A percentile compares a stretch with the other conserved stretches of the same genome.
These are phyloP conservation scores for Viridothelium virens DNA, from an alignment of 495 filamentous ascomycete genomes.

Conservation along the genomic window DNA sequence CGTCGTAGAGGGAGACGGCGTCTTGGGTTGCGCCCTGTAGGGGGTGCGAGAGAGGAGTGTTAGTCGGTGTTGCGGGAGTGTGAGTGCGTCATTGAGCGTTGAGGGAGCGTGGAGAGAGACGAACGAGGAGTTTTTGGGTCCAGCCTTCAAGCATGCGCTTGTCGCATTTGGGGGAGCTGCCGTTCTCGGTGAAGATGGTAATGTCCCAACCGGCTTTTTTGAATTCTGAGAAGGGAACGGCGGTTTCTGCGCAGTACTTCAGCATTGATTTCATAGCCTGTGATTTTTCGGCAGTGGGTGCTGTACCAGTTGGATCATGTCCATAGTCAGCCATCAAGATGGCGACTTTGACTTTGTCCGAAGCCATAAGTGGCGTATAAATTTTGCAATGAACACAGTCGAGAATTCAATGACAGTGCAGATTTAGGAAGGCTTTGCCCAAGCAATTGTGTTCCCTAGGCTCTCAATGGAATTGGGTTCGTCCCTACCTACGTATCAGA, in stretches of 20 bases:
- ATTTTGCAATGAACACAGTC: not conserved
- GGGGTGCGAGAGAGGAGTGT: too few species aligned
- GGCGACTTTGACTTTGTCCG: conserved; percentile 26
- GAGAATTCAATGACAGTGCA: not conserved
- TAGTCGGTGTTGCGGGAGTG: too few species aligned
- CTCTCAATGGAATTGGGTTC: not conserved
- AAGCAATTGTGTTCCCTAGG: not conserved
- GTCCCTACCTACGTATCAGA: not conserved
- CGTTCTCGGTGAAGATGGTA: conserved; percentile 47
- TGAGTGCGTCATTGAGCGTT: too few species aligned
- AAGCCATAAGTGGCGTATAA: not conserved
- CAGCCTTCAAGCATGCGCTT: conserved; percentile 46
- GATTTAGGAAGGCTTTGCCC: not conserved
- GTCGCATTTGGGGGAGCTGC: conserved; percentile 44
- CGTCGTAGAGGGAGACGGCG: conserved; percentile 36
- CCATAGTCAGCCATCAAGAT: conserved; percentile 51
- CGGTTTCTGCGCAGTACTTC: conserved; percentile 38
- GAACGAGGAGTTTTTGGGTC: conserved; percentile 46
- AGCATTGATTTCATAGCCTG: not conserved
- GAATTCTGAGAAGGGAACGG: conserved; percentile 43
- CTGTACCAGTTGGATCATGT: conserved; percentile 48
- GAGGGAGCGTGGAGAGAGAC: conserved; percentile 1
- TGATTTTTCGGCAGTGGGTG: not conserved
- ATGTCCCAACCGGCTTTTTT: conserved; percentile 44
- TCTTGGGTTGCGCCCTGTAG: conserved; percentile 42